Conservation (phyloP, 352 stramenopile species). For the Globisporangium spiculum region DNA sequence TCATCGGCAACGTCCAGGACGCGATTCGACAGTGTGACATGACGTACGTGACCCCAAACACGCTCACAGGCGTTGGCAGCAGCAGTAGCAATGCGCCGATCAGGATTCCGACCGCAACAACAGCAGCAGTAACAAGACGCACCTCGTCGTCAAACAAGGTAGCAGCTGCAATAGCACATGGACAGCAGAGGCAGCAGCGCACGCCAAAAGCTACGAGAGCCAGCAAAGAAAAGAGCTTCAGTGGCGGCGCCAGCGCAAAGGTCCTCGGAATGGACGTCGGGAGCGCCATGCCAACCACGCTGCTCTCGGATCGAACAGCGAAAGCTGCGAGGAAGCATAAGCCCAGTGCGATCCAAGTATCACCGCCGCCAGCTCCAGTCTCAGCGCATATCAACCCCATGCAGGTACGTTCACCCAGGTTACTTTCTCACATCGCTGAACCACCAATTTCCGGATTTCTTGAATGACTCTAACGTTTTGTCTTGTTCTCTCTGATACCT, state of each 20-base stretch:
- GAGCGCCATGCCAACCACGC: conserved; percentile 2
- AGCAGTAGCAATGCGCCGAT: conserved; percentile 5
- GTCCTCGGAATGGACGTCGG: conserved; percentile 15
- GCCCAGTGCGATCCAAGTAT: conserved; percentile 44
- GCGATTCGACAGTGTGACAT: conserved; percentile 67
- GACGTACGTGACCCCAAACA: conserved; percentile 41
- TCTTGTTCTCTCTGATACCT: background rate
- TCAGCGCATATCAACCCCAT: conserved; percentile 41
- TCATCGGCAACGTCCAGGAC: conserved; percentile 72
- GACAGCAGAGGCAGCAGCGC: background rate
- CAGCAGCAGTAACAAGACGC: background rate
- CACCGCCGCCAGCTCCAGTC: conserved; percentile 21
- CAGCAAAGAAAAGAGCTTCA: background rate
- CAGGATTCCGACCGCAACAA: conserved; percentile 5
- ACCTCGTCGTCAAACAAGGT: background rate
- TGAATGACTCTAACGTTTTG: background rate
- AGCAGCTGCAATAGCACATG: conserved; percentile 1
- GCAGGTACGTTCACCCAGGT: conserved; percentile 31
- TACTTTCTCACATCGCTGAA: background rate
- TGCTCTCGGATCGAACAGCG: conserved; percentile 13
- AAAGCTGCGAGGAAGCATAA: conserved; percentile 14
- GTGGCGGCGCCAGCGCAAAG: conserved; percentile 7
- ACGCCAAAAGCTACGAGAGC: background rate
- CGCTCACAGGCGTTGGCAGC: conserved; percentile 4
- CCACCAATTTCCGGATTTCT: background rate